Conservation (phyloP, 768 basidiomycete genomes). For the Rhizopogon rudus region DNA sequence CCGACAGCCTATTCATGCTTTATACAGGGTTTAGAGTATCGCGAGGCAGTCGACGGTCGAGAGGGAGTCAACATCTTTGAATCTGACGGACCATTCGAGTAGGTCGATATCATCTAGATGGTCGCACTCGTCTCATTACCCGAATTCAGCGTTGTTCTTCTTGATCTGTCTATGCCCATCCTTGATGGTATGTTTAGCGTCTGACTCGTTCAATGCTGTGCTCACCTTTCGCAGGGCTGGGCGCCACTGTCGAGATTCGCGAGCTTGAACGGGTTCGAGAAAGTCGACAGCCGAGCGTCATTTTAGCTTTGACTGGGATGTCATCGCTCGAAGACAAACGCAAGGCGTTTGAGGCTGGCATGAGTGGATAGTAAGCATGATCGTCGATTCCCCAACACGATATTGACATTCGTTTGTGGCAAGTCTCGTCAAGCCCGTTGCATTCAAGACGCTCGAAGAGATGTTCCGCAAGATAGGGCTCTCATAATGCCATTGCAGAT, state of each 20-base stretch:
- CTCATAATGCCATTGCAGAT: conserved; percentile 22
- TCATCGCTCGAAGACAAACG: conserved; percentile 92
- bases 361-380: conserved; percentile 78
- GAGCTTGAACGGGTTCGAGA: conserved; percentile 52
- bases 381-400: conserved; percentile 27
- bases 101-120: conserved; percentile 23
- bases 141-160: conserved; percentile 62
- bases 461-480: conserved; percentile 74
- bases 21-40: conserved; percentile 58
- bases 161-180: conserved; percentile 93
- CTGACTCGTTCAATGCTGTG: not conserved
- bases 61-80: conserved; percentile 78
- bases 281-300: conserved; percentile 38
- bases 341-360: conserved; percentile 86
- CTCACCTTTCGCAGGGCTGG: conserved; percentile 47
- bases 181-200: conserved; percentile 62
- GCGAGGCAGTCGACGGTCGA: conserved; percentile 79
- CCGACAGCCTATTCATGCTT: not conserved
- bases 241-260: conserved; percentile 81
- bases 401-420: not conserved
- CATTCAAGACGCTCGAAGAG: conserved; percentile 85
- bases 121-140: conserved; percentile 2
- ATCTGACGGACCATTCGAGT: conserved; percentile 82
- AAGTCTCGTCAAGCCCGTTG: conserved; percentile 92
- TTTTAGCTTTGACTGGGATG: conserved; percentile 90